Conservation (phyloP, 805 yeast genomes). For the Candida khao-thaluensis region DNA sequence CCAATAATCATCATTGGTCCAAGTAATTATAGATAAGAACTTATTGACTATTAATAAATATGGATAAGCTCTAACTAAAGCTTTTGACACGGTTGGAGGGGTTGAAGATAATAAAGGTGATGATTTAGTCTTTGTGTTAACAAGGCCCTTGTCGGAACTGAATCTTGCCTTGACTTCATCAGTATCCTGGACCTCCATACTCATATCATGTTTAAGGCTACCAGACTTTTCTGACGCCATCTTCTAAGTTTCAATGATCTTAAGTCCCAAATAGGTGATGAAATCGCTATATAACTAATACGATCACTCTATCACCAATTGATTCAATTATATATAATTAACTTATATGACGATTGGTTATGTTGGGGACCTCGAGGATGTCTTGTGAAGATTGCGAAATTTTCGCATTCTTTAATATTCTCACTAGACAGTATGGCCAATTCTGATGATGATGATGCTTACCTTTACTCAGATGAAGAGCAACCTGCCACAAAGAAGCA, state of each 20-base stretch:
- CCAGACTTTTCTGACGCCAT: slow-evolving; percentile 2
- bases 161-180: slow-evolving; percentile 32
- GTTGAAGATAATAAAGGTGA: slow-evolving; percentile 86
- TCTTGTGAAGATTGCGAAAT: slow-evolving; percentile 8
- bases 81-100: slow-evolving; percentile 87
- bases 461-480: slow-evolving; percentile 52
- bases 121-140: slow-evolving; percentile 43
- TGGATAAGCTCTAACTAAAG: slow-evolving; percentile 81
- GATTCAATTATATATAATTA: background rate
- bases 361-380: too few species aligned
- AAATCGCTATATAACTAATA: too few species aligned
- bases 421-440: slow-evolving; percentile 7
- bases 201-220: slow-evolving; percentile 1
- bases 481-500: slow-evolving; percentile 23
- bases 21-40: slow-evolving; percentile 69
- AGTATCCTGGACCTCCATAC: background rate
- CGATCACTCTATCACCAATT: too few species aligned
- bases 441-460: slow-evolving; percentile 61
- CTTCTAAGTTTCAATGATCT: too few species aligned
- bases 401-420: slow-evolving; percentile 4
- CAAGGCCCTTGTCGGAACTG: slow-evolving; percentile 14
- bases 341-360: too few species aligned
- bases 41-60: slow-evolving; percentile 73
- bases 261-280: too few species aligned
- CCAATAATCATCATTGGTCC: slow-evolving; percentile 90